Base-by-base conservation (phyloP, 345 rosid genomes). In the Brassica nigra region DNA sequence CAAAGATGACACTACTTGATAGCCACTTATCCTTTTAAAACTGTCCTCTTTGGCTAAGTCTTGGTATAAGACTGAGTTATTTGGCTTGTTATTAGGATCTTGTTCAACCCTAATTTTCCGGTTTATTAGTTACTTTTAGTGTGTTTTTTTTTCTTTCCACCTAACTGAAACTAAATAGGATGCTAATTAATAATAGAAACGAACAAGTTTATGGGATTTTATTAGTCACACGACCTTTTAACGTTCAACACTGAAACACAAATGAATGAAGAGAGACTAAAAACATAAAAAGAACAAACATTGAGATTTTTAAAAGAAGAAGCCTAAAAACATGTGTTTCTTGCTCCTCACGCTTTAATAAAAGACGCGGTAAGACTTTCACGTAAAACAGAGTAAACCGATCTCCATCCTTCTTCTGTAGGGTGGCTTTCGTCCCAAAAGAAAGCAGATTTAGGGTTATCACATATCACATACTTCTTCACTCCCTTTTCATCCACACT, bases 351-450 rank as follows among this genome's bases (percentile, higher is more conserved):
- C 27, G 79, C 79, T 23, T 63, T 63, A 14, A 75, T 55, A 66
- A 80, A 80, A 75, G 83, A 80, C 2, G 66, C 72, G 0, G 83
- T 55, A 23, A 87, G 86, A 82, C 70, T 62, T 49, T 65, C 4
- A n/a, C 68, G 78, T 63, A 88, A 78, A 74, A 86, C 83, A 7
- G 80, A 75, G 62, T 83, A 83, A 66, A 86, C 86, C 7, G 86
- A 77, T 49, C 81, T 71, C 93, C 93, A 89, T 14, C 91, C 93
- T 33, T 65, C 83, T 78, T 88, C 88, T 0, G 91, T 84, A 2
- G 93, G 93, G 62, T 89, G 93, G 42, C 39, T 47, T 5, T 18
- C 31, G 78, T 89, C 93, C 93, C 93, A 89, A 62, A 89, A 89
- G 87, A 89, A 88, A 12, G 86, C 65, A 36, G 82, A 27, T 23